A percentile compares a stretch with the other conserved stretches of the same genome.
Conservation (phyloP, 164 flowering plant genomes). For the Aristolochia fimbriata region DNA sequence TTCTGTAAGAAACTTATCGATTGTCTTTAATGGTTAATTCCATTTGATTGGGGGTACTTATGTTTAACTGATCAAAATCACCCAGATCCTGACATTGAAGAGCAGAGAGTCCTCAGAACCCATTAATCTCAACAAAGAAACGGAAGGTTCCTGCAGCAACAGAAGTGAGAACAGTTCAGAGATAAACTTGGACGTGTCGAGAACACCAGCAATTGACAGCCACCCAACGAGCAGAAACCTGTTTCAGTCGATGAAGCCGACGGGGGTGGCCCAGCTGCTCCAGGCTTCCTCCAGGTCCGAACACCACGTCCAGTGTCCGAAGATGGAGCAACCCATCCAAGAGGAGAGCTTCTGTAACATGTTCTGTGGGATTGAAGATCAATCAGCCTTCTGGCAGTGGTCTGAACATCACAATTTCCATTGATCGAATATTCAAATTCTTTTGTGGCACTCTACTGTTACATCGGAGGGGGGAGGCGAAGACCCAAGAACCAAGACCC, state of each 20-base stretch:
- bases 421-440: slow-evolving; percentile 21
- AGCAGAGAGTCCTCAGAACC: slow-evolving; percentile 67
- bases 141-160: slow-evolving; percentile 87
- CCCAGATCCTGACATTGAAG: slow-evolving; percentile 74
- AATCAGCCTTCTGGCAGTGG: slow-evolving; percentile 95
- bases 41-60: not conserved
- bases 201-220: slow-evolving; percentile 58
- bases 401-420: slow-evolving; percentile 67
- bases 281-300: slow-evolving; percentile 38
- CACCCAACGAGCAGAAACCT: slow-evolving; percentile 27
- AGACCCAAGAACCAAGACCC: no score
- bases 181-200: slow-evolving; percentile 61
- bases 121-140: slow-evolving; percentile 91
- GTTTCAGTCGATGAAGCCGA: slow-evolving; percentile 34
- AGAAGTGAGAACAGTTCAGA: slow-evolving; percentile 91
- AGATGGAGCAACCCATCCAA: slow-evolving; percentile 35
- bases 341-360: slow-evolving; percentile 77
- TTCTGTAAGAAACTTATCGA: not conserved
- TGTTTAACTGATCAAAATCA: slow-evolving; percentile 4
- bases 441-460: not conserved
- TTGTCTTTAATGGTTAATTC: not conserved
- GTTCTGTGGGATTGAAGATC: slow-evolving; percentile 80
- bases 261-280: slow-evolving; percentile 39
- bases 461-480: not conserved
- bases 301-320: slow-evolving; percentile 19